Evolutionary conservation across 768 basidiomycete species (phyloP), one percentile per base, ranked within the genome.

Genomic region (Xanthoconium stramineum): DNA sequence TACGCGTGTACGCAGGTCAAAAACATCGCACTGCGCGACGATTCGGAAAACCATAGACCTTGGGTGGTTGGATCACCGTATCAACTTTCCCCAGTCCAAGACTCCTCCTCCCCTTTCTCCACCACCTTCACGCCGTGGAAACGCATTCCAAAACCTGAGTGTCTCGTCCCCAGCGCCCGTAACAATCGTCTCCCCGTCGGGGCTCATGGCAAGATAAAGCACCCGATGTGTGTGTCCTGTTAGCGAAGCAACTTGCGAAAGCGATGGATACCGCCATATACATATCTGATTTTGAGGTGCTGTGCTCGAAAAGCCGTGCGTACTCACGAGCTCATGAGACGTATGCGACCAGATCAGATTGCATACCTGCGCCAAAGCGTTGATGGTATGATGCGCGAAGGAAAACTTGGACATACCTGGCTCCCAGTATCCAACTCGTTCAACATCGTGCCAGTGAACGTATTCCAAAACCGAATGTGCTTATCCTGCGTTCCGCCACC

Each of bases 401-500:
- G 20, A 47, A 33, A 52, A 6, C 28, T 2, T 0, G 8, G 0
- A 40, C 50, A 64, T 56, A 96, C 95, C 81, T 99, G 96, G 59
- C 90, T 93, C 5, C 97, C 97, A 0, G 97, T 98, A 71, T 98
- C 95, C 47, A 94, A 78, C 68, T 94, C 88, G 58, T 81, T 85
- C 56, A 97, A 76, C 83, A 96, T 82, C 24, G 80, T 83, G 32
- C 96, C 97, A 51, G 85, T 92, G 36, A 83, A 76, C 8, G 89
- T 91, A 69, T 99, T 98, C 96, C 97, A 99, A 68, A 97, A 98
- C 56, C 95, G 79, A 44, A 99, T 94, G 68, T 94, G 96, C 72
- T 95, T 96, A 70, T 98, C 97, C 63, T 97, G 94, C n/a, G 96
- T 99, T 9, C 96, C 97, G 12, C 96, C 96, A 6, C 97, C 97